Evolutionary conservation across 352 stramenopile genomes (phyloP), one percentile per base, ranked within the genome.

Genomic region (Thalassiosira hispida): DNA sequence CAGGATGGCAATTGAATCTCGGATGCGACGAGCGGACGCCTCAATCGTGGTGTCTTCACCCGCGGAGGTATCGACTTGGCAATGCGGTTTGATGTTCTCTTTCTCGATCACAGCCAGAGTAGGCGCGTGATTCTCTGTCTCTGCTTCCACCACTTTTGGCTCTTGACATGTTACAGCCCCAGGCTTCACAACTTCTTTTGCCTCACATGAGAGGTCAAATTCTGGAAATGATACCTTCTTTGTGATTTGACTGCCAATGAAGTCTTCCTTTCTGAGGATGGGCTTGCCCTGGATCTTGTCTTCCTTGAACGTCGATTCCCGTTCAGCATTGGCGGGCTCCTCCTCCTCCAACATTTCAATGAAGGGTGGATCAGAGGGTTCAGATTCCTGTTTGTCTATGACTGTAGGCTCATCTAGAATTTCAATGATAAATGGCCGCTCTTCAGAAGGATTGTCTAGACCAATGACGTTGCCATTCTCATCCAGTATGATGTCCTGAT

Each of bases 1-100:
- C 14, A 49, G 1, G 1, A 65, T 77, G 22, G 56, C 55, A 23
- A 77, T 62, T 22, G 68, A 77, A 5, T 77, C 56, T 65, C 14
- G 29, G 22, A 77, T 33, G 0, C 23, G 1, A 18, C 23, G 16
- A 46, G 40, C 9, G 25, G 35, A 29, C 18, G 46, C 33, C 9
- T 63, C 18, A 22, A 69, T 47, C 25, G 18, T 23, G 18, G 33
- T 46, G 4, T 60, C 29, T 49, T 66, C 57, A 66, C 38, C 35
- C 25, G 9, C 5, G 44, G 1, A 2, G 20, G 25, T 12, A 5
- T 27, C 20, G 12, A 27, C 44, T 53, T 14, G 1, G 20, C 16
- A 53, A 53, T 3, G 16, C 12, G 44, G 44, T 27, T 53, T 53
- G 18, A 53, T 53, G n/a, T 53, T 53, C 14, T 53, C 44, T 53